These are phyloP conservation scores for Pleurotus citrinopileatus DNA, from an alignment of 768 basidiomycete genomes.

Conservation along the genomic window DNA sequence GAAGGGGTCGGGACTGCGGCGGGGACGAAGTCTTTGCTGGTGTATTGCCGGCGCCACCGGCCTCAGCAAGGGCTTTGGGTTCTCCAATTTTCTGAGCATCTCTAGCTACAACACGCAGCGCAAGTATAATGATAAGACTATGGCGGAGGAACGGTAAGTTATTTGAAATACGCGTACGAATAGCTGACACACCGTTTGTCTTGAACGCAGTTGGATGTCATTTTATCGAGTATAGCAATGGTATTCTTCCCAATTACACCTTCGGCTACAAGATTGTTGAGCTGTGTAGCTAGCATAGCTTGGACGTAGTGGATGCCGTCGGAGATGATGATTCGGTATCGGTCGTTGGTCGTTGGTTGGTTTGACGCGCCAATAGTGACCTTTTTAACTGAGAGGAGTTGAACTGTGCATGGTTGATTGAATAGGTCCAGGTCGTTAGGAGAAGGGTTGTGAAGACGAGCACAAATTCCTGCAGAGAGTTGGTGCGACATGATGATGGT, in stretches of 20 bases:
- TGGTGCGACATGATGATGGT: conserved; percentile 37
- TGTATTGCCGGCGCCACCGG: conserved; percentile 26
- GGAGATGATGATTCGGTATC: conserved; percentile 82
- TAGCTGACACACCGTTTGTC: conserved; percentile 64
- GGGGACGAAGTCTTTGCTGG: conserved; percentile 23
- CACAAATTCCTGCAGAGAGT: conserved; percentile 59
- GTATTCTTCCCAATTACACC: conserved; percentile 62
- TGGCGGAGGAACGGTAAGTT: conserved; percentile 6
- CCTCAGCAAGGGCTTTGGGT: conserved; percentile 33
- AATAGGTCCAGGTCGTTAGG: conserved; percentile 43
- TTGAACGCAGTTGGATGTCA: conserved; percentile 82
- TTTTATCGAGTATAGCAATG: conserved; percentile 67
- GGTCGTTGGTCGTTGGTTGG: conserved; percentile 35
- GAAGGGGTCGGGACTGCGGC: conserved; percentile 15
- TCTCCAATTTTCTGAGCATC: conserved; percentile 73
- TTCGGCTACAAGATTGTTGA: conserved; percentile 71
- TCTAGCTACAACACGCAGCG: conserved; percentile 52
- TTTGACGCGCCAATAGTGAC: conserved; percentile 42
- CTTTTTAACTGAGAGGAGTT: conserved; percentile 82
- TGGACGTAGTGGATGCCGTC: conserved; percentile 87
- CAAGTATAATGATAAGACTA: conserved; percentile 82
- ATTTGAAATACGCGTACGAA: conserved; percentile 5
- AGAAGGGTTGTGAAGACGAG: conserved; percentile 43
- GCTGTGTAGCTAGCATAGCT: conserved; percentile 92
- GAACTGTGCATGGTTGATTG: conserved; percentile 52